These are phyloP conservation scores for Rachicladosporium sp. DNA, from an alignment of 2,329 filamentous ascomycete species.

Conservation along the genomic window DNA sequence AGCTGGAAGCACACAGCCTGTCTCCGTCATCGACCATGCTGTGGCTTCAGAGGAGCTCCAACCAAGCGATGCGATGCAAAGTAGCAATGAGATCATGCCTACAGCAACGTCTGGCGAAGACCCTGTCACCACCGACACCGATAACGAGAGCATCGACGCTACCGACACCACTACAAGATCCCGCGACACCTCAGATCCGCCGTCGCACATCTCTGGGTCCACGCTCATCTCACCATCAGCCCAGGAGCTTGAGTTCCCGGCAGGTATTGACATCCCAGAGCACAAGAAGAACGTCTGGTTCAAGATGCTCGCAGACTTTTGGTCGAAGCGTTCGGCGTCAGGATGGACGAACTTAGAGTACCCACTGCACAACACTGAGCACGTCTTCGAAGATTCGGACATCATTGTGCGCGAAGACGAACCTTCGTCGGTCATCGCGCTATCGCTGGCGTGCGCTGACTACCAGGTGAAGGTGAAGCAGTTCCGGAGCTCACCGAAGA, in stretches of 20 bases:
- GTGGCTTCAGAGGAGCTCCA: not conserved
- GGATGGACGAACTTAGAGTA: conserved; percentile 91
- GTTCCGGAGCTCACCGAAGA: conserved; percentile 37
- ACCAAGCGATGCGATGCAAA: conserved; percentile 1
- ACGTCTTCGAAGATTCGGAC: conserved; percentile 93
- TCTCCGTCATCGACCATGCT: conserved; percentile 3
- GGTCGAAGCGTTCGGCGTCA: conserved; percentile 93
- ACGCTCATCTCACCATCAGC: conserved; percentile 39
- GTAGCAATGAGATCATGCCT: conserved; percentile 1
- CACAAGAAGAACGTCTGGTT: conserved; percentile 88
- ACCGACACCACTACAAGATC: conserved; percentile 62
- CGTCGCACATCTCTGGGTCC: conserved; percentile 37
- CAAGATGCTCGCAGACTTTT: conserved; percentile 97
- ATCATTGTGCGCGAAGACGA: conserved; percentile 97
- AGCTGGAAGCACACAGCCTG: not conserved
- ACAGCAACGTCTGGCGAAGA: conserved; percentile 1
- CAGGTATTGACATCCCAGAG: conserved; percentile 67
- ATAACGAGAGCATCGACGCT: conserved; percentile 39
- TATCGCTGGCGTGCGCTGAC: conserved; percentile 77
- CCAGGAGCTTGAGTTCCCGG: conserved; percentile 43
- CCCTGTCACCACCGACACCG: conserved; percentile 11
- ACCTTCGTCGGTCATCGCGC: conserved; percentile 88
- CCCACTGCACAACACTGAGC: conserved; percentile 67
- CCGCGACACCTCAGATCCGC: conserved; percentile 31
- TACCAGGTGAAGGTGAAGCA: conserved; percentile 68